Evolutionary conservation across 2,329 filamentous ascomycete genomes (phyloP).

Genomic region (Sclerotinia trifoliorum): DNA sequence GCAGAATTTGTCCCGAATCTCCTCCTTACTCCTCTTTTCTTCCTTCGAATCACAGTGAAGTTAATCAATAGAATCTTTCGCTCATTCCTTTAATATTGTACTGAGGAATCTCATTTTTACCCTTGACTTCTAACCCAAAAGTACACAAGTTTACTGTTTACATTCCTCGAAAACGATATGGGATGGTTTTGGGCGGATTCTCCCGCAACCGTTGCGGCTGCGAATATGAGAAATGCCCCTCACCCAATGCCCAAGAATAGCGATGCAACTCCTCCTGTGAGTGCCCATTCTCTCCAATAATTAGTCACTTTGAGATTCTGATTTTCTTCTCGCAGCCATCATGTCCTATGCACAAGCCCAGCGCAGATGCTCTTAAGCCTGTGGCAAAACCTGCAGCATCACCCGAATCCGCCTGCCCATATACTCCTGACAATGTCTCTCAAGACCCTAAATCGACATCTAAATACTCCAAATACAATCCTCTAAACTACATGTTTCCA

Average conservation of each 20-base stretch:
- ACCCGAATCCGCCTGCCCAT: slow-evolving; percentile 39
- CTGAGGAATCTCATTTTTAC: background rate
- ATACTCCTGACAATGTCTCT: slow-evolving; percentile 36
- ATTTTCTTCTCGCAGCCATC: slow-evolving; percentile 49
- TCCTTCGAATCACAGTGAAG: slow-evolving; percentile 11
- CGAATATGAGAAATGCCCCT: slow-evolving; percentile 31
- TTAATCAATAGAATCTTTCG: slow-evolving; percentile 15
- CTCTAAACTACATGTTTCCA: slow-evolving; percentile 94
- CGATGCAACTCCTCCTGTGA: slow-evolving; percentile 35
- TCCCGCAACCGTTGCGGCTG: slow-evolving; percentile 26
- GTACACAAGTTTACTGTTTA: background rate
- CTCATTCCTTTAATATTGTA: background rate
- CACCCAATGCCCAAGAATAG: slow-evolving; percentile 31
- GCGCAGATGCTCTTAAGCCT: slow-evolving; percentile 34
- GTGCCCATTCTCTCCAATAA: slow-evolving; percentile 15
- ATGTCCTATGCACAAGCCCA: slow-evolving; percentile 66
- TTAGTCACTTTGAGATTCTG: slow-evolving; percentile 22
- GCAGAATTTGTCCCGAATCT: background rate
- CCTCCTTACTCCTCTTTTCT: slow-evolving; percentile 10
- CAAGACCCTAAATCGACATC: slow-evolving; percentile 42
- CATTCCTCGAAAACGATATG: slow-evolving; percentile 28
- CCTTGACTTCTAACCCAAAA: background rate
- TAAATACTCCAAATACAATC: slow-evolving; percentile 66
- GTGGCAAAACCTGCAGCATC: slow-evolving; percentile 35
- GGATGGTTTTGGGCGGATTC: slow-evolving; percentile 40